These are phyloP conservation scores for Plasmopara halstedii DNA, from an alignment of 352 stramenopile species.

Conservation along the genomic window DNA sequence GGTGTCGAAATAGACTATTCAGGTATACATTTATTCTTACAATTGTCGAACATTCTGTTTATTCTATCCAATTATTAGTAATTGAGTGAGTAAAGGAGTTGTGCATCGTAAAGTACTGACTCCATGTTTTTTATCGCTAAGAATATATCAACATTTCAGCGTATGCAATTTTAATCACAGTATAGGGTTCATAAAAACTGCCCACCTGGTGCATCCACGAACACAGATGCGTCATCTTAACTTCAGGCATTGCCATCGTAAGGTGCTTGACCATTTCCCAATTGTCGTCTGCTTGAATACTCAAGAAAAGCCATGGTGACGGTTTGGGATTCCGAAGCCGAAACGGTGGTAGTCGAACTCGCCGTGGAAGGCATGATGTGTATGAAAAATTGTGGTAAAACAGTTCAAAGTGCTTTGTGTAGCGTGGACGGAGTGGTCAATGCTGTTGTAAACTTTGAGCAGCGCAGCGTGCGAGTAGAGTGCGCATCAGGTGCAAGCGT, in stretches of 20 bases:
- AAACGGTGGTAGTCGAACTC: slow-evolving; percentile 38
- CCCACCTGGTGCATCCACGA: neutral
- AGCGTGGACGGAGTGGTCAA: slow-evolving; percentile 55
- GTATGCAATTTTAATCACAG: too few species aligned
- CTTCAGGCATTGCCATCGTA: neutral
- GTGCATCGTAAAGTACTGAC: too few species aligned
- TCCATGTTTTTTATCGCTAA: too few species aligned
- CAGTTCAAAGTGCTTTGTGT: slow-evolving; percentile 71
- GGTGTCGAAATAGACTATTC: neutral
- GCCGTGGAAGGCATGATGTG: slow-evolving; percentile 92
- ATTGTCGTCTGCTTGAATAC: slow-evolving; percentile 1
- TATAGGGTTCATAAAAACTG: too few species aligned
- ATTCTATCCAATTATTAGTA: too few species aligned
- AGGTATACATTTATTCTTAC: too few species aligned
- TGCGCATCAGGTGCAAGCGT: slow-evolving; percentile 33
- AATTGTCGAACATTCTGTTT: too few species aligned
- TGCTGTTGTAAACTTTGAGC: slow-evolving; percentile 59
- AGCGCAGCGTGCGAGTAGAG: slow-evolving; percentile 52
- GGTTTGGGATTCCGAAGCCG: neutral
- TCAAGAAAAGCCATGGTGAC: slow-evolving; percentile 5
- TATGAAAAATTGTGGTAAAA: slow-evolving; percentile 93
- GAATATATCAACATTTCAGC: too few species aligned
- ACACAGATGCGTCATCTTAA: neutral
- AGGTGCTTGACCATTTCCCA: slow-evolving; percentile 5
- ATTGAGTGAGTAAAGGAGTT: too few species aligned